Conservation (phyloP, 371 early-diverging fungal genomes). For the Synchytrium microbalum region DNA sequence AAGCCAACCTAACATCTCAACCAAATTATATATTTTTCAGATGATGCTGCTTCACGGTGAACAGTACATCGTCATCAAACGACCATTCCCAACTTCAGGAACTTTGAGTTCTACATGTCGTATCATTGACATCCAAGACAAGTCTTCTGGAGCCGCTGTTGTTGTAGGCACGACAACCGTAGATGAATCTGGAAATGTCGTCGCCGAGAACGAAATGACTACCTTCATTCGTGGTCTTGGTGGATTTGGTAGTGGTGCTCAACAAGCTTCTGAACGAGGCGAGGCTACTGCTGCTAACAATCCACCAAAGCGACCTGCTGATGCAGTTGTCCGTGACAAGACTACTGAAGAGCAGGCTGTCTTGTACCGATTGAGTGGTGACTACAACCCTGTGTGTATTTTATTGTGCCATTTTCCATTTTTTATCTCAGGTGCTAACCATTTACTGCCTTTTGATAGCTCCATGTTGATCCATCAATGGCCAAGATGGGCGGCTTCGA, state of each 20-base stretch:
- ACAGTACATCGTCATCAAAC: conserved; percentile 81
- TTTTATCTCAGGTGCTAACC: conserved; percentile 39
- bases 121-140: conserved; percentile 89
- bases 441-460: conserved; percentile 53
- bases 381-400: conserved; percentile 13
- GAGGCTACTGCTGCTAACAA: conserved; percentile 66
- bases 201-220: conserved; percentile 83
- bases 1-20: no score
- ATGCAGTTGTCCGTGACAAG: conserved; percentile 71
- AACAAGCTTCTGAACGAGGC: conserved; percentile 59
- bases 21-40: conserved; percentile 16
- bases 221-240: conserved; percentile 89
- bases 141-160: conserved; percentile 88
- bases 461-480: conserved; percentile 96
- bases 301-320: conserved; percentile 77
- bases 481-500: conserved; percentile 89
- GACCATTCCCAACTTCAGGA: conserved; percentile 75
- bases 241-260: conserved; percentile 73
- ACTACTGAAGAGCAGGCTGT: conserved; percentile 88
- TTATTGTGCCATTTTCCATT: conserved; percentile 1
- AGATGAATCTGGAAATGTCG: conserved; percentile 63
- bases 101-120: conserved; percentile 64
- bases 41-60: conserved; percentile 98
- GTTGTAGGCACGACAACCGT: conserved; percentile 71
- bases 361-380: conserved; percentile 74